Conservation (phyloP, 768 basidiomycete species). For the Tricholoma terreum region DNA sequence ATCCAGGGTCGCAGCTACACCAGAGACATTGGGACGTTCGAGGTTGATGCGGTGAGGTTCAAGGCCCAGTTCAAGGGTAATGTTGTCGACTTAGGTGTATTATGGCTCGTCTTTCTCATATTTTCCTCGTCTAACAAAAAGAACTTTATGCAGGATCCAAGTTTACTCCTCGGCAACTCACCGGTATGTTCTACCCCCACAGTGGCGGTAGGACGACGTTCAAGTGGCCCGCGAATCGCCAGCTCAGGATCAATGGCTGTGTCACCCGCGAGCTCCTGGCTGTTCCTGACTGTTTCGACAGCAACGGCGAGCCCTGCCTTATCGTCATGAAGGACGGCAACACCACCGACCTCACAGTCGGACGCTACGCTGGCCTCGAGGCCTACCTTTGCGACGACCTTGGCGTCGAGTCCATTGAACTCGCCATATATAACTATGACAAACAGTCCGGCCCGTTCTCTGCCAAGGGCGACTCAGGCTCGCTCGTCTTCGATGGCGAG, state of each 20-base stretch:
- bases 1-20: constrained; percentile 20
- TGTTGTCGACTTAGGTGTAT: constrained; percentile 28
- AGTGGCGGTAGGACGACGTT: constrained; percentile 10
- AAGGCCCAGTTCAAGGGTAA: constrained; percentile 29
- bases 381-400: constrained; percentile 27
- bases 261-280: constrained; percentile 22
- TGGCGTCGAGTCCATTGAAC: constrained; percentile 26
- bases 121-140: constrained; percentile 8
- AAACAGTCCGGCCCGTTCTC: constrained; percentile 31
- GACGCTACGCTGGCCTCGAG: constrained; percentile 31
- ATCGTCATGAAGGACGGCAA: constrained; percentile 35
- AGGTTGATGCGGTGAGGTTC: constrained; percentile 22
- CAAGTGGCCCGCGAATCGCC: constrained; percentile 27
- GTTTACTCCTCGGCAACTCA: constrained; percentile 20
- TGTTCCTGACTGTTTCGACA: constrained; percentile 28
- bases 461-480: constrained; percentile 38
- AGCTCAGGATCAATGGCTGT: constrained; percentile 26
- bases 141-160: constrained; percentile 26
- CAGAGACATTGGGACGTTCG: constrained; percentile 24
- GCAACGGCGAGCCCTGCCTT: constrained; percentile 25
- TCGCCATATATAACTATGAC: constrained; percentile 33
- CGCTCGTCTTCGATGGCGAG: constrained; percentile 31
- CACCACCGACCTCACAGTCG: constrained; percentile 35
- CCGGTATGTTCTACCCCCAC: constrained; percentile 20
- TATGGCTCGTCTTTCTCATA: constrained; percentile 18